Evolutionary conservation across 1,284 basidiomycete species (phyloP).

Genomic region (Ganoderma sinense): DNA sequence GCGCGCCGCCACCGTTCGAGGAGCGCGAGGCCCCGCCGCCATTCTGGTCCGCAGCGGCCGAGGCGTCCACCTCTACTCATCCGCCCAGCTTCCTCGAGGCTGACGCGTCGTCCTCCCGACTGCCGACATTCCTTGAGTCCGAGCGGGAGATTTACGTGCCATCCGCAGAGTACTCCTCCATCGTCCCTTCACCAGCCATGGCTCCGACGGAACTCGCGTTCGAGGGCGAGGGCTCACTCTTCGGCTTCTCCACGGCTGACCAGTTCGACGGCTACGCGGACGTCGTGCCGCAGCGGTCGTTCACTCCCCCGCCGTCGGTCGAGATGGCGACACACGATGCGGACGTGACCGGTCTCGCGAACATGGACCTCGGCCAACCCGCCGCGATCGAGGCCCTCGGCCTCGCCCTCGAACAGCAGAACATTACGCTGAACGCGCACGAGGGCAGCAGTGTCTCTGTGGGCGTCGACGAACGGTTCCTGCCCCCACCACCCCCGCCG

Average conservation of each 20-base stretch:
- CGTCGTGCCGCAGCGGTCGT: slow-evolving; percentile 55
- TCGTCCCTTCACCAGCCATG: slow-evolving; percentile 42
- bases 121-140: slow-evolving; percentile 76
- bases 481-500: slow-evolving; percentile 74
- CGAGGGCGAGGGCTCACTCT: slow-evolving; percentile 73
- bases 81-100: slow-evolving; percentile 54
- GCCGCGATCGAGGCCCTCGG: slow-evolving; percentile 65
- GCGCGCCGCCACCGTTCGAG: slow-evolving; percentile 83
- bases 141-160: slow-evolving; percentile 74
- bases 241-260: slow-evolving; percentile 71
- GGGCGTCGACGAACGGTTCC: slow-evolving; percentile 3
- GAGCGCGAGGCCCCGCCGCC: slow-evolving; percentile 83
- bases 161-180: slow-evolving; percentile 47
- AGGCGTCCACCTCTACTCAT: slow-evolving; percentile 62
- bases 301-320: slow-evolving; percentile 73
- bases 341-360: slow-evolving; percentile 69
- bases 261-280: slow-evolving; percentile 83
- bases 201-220: slow-evolving; percentile 47
- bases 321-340: slow-evolving; percentile 75
- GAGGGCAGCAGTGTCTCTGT: slow-evolving; percentile 10
- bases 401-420: slow-evolving; percentile 61
- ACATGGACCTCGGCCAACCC: slow-evolving; percentile 54
- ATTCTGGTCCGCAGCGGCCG: slow-evolving; percentile 63
- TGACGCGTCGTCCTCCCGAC: slow-evolving; percentile 65
- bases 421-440: slow-evolving; percentile 32